A percentile compares a stretch with the other conserved stretches of the same genome.
These are phyloP conservation scores for Xerocomellus chrysenteron DNA, from an alignment of 768 basidiomycete species.

Conservation along the genomic window DNA sequence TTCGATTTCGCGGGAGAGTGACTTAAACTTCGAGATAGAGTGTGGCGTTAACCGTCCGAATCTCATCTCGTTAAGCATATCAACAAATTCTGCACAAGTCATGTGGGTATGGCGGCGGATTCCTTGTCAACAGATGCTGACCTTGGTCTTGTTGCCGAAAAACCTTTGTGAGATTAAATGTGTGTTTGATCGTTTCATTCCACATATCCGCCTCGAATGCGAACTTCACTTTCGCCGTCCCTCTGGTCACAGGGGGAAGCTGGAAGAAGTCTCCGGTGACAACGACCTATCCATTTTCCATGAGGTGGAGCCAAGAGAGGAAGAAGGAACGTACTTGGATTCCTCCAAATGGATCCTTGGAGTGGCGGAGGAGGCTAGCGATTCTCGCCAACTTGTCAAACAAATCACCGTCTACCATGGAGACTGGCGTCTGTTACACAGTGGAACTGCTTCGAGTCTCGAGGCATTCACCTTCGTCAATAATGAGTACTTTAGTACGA, in stretches of 20 bases:
- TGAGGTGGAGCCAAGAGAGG: not conserved
- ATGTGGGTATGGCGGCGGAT: not conserved
- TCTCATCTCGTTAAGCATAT: constrained; percentile 99
- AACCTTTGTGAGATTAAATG: constrained; percentile 92
- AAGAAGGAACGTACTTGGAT: constrained; percentile 63
- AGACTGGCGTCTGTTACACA: constrained; percentile 54
- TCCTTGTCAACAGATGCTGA: constrained; percentile 33
- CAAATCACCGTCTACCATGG: constrained; percentile 92
- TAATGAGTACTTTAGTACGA: constrained; percentile 79
- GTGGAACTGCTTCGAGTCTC: not conserved
- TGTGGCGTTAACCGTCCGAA: constrained; percentile 67
- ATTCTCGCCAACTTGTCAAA: constrained; percentile 88
- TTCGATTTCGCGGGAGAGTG: constrained; percentile 63
- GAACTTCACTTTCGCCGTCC: constrained; percentile 63
- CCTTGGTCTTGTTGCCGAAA: constrained; percentile 93
- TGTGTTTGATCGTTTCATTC: constrained; percentile 70
- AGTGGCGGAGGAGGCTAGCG: constrained; percentile 62
- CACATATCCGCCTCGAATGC: constrained; percentile 89
- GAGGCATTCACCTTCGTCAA: constrained; percentile 64
- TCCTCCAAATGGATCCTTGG: constrained; percentile 80
- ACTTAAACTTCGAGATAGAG: constrained; percentile 71
- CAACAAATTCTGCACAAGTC: constrained; percentile 67
- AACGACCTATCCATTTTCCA: constrained; percentile 53
- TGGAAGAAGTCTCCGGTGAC: constrained; percentile 99
- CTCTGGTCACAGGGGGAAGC: constrained; percentile 85